Base-by-base conservation (phyloP, 257 asterid species). In the Ilex aquifolium region DNA sequence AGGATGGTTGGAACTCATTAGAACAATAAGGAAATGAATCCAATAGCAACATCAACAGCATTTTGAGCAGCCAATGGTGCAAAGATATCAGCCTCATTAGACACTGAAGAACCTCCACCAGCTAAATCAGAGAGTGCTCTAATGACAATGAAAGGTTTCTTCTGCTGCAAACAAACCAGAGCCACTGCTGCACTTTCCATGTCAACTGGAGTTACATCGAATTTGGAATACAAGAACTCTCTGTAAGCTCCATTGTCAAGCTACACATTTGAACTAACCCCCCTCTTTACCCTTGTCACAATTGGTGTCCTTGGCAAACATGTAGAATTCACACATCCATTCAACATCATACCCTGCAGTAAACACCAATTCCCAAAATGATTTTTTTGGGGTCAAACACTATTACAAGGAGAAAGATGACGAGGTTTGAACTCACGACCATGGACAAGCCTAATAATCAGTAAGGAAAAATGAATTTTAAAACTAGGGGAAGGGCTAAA, bases 171-270 rank as follows among this genome's bases (percentile, higher is more conserved):
- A 56, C 75, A 69, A n/a, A 69, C 36, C 0, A 74, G 60, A 4
- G 75, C 79, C 12, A 74, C 72, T 9, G 66, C 68, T 4, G 79
- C 74, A 16, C 65, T 69, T 61, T 74, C 79, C 79, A 74, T 74
- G 55, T 74, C 79, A 1, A 74, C 58, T 40, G 75, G 16, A 10
- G 74, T 69, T 30, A 60, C 79, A n/a, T 74, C 60, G 61, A 69
- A 74, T 40, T 74, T 74, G 10, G 67, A 64, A 50, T 54, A 6
- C 60, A 74, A 42, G 59, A 64, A 74, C 30, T 56, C 32, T 14
- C 69, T 44, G 59, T 64, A 74, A 12, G 79, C 79, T 5, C 56
- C 48, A 16, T 74, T 74, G 44, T 74, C 78, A 2, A 68, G 60
- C 3, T 52, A 74, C 13, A 60, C 65, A 17, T 44, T 69, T 4